Evolutionary conservation across 768 basidiomycete species (phyloP).

Genomic region (Leccinum broughii): DNA sequence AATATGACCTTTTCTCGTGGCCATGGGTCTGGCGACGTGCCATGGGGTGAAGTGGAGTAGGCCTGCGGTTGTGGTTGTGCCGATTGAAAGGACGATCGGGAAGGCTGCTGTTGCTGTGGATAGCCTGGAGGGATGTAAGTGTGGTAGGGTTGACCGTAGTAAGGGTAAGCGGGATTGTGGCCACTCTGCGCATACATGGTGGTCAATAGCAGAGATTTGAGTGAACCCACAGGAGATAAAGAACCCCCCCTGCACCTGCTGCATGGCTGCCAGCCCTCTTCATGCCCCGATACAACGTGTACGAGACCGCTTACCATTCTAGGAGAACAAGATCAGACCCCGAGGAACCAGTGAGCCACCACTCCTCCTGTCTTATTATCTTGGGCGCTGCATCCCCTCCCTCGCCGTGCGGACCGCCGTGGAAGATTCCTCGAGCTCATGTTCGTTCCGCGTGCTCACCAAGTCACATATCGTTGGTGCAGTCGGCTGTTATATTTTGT

Average conservation of each 20-base stretch:
- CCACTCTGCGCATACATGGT: slow-evolving; percentile 22
- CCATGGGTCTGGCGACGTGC: slow-evolving; percentile 33
- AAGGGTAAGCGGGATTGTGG: slow-evolving; percentile 46
- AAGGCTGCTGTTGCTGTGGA: slow-evolving; percentile 4
- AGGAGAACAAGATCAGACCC: slow-evolving; percentile 21
- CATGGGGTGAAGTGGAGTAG: slow-evolving; percentile 33
- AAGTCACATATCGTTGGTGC: neutral
- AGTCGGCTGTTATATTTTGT: neutral
- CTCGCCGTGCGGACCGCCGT: neutral
- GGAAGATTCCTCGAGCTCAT: neutral
- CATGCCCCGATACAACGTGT: slow-evolving; percentile 27
- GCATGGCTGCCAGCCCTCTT: slow-evolving; percentile 23
- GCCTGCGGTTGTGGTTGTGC: slow-evolving; percentile 18
- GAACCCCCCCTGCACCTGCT: slow-evolving; percentile 9
- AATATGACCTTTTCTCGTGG: slow-evolving; percentile 37
- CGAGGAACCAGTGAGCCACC: neutral
- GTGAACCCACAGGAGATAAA: slow-evolving; percentile 11
- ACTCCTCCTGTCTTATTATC: neutral
- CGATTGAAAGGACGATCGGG: slow-evolving; percentile 1
- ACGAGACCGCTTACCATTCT: slow-evolving; percentile 33
- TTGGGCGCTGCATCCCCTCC: neutral
- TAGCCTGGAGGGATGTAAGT: slow-evolving; percentile 35
- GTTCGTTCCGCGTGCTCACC: neutral
- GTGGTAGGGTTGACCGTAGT: slow-evolving; percentile 48
- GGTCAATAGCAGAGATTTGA: slow-evolving; percentile 5